These are phyloP conservation scores for Xylariales sp. DNA, from an alignment of 2,329 filamentous ascomycete species.

Conservation along the genomic window DNA sequence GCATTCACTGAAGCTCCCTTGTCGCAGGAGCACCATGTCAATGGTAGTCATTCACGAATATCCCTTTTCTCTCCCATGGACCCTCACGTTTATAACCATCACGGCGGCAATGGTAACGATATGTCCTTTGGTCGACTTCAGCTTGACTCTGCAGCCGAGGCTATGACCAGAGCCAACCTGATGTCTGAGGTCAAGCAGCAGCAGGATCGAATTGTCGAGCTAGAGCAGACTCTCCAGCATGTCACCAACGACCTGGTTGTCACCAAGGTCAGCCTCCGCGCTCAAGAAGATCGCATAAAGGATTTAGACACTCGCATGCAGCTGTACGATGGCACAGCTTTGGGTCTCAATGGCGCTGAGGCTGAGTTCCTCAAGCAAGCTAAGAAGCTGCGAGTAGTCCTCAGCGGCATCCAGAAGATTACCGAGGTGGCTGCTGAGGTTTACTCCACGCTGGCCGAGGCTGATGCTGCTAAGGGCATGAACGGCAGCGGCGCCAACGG, in stretches of 20 bases:
- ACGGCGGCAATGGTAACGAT: too few species aligned
- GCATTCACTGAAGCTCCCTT: slow-evolving; percentile 1
- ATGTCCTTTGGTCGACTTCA: too few species aligned
- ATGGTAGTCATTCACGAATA: background rate
- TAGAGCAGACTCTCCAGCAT: background rate
- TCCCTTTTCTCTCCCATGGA: background rate
- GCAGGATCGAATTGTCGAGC: background rate
- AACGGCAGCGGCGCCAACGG: background rate
- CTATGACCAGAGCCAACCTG: background rate
- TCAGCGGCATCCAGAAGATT: slow-evolving; percentile 4
- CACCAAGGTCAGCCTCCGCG: slow-evolving; percentile 1
- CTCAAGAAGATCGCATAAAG: slow-evolving; percentile 7
- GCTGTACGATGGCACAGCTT: background rate
- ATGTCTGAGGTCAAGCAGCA: background rate
- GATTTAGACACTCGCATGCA: slow-evolving; percentile 3
- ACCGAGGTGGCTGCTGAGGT: slow-evolving; percentile 4
- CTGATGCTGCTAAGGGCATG: background rate
- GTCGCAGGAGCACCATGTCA: background rate
- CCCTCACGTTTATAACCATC: background rate
- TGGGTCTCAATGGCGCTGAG: background rate
- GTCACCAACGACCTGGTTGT: slow-evolving; percentile 8
- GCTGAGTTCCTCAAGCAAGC: background rate
- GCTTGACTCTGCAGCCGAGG: background rate
- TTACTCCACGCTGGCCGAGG: background rate
- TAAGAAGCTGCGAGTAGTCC: background rate